phyloP scores from a whole-genome alignment of 345 rosid genomes.

The Garcia nutans region DNA sequence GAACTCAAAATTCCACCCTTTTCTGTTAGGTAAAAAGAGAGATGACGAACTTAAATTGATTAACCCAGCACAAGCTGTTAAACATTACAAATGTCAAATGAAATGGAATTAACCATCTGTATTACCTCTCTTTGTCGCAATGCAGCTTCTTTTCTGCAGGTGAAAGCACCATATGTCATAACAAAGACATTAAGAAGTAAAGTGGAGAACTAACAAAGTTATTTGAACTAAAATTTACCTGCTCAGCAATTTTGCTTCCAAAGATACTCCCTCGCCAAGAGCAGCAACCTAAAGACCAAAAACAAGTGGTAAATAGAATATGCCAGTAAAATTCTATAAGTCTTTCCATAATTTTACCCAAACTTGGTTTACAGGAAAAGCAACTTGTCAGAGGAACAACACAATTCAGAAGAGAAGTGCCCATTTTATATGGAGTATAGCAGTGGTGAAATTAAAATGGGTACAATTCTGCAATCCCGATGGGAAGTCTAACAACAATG shows the following conservation, averaged over 20 bases:
- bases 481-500: not conserved
- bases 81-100: not conserved
- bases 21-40: constrained; percentile 9
- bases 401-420: not conserved
- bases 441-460: not conserved
- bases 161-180: constrained; percentile 5
- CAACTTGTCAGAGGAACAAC: not conserved
- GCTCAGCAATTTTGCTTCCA: constrained; percentile 37
- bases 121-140: constrained; percentile 36
- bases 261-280: constrained; percentile 33
- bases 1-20: not conserved
- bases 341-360: not conserved
- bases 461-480: not conserved
- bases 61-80: constrained; percentile 4
- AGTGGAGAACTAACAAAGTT: not conserved
- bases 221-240: constrained; percentile 18
- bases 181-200: not conserved
- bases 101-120: constrained; percentile 7
- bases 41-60: constrained; percentile 13
- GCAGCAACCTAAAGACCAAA: constrained; percentile 36
- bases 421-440: not conserved
- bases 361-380: not conserved
- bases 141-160: constrained; percentile 37
- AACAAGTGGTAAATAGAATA: not conserved
- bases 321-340: not conserved